Percentiles rank a stretch among this genome's conserved stretches.
Evolutionary conservation across 352 stramenopile species (phyloP).

Genomic region (Achlya hypogyna): DNA sequence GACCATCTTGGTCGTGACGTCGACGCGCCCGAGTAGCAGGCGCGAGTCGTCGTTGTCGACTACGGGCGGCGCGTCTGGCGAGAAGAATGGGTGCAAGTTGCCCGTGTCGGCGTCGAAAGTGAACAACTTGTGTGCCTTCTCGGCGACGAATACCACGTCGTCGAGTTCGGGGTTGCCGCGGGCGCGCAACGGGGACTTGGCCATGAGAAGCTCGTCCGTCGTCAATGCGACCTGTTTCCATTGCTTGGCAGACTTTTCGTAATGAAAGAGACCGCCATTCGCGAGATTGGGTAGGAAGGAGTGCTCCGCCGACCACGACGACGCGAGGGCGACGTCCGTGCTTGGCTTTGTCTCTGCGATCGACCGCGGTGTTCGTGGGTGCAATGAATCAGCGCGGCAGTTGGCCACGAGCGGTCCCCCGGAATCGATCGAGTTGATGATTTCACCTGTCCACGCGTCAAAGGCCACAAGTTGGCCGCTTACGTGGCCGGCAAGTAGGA

Average conservation of each 20-base stretch:
- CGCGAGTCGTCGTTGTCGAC: conserved; percentile 17
- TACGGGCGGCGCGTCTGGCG: conserved; percentile 9
- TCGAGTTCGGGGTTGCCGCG: conserved; percentile 27
- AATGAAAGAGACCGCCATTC: conserved; percentile 55
- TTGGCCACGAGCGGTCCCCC: conserved; percentile 67
- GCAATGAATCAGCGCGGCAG: conserved; percentile 5
- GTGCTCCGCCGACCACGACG: not conserved
- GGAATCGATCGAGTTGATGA: conserved; percentile 77
- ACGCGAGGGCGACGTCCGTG: conserved; percentile 8
- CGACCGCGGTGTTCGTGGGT: not conserved
- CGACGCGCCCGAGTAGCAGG: conserved; percentile 63
- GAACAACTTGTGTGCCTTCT: conserved; percentile 70
- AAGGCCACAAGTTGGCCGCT: conserved; percentile 69
- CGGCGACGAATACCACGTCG: conserved; percentile 64
- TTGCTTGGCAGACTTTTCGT: conserved; percentile 33
- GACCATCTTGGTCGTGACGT: conserved; percentile 60
- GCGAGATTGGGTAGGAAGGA: conserved; percentile 27
- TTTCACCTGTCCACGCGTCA: conserved; percentile 66
- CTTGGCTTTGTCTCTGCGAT: not conserved
- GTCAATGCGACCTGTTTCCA: conserved; percentile 67
- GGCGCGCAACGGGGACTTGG: conserved; percentile 59
- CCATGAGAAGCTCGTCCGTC: conserved; percentile 65
- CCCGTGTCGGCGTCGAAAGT: conserved; percentile 53
- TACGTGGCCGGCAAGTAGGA: conserved; percentile 61
- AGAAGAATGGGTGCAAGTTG: conserved; percentile 35